phyloP scores from a whole-genome alignment of 2,329 filamentous ascomycete genomes.

The Colletotrichum falcatum region DNA sequence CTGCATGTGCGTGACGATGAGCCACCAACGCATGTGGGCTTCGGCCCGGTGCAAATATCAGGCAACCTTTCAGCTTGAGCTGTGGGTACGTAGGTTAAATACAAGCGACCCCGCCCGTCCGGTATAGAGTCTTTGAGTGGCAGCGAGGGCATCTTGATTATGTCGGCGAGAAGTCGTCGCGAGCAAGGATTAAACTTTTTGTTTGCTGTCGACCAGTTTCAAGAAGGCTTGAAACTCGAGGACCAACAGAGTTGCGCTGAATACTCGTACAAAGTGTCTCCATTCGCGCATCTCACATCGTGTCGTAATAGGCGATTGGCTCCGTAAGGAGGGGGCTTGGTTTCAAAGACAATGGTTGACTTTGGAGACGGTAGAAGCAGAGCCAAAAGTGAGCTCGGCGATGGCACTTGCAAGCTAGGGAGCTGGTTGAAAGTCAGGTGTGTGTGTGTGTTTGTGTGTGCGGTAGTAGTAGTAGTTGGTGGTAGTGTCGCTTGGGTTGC shows the following conservation, averaged over 20 bases:
- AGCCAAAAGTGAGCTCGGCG: neutral
- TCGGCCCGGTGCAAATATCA: slow-evolving; percentile 21
- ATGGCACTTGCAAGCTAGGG: neutral
- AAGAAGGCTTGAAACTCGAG: slow-evolving; percentile 23
- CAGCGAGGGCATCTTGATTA: too few species aligned
- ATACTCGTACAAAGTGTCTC: slow-evolving; percentile 8
- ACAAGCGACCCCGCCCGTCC: slow-evolving; percentile 30
- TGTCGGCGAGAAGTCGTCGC: neutral
- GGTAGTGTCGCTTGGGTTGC: neutral
- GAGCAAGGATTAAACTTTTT: slow-evolving; percentile 19
- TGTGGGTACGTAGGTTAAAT: neutral
- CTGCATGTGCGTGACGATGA: slow-evolving; percentile 3
- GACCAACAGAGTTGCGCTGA: slow-evolving; percentile 17
- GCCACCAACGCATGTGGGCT: slow-evolving; percentile 17
- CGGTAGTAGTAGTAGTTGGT: too few species aligned
- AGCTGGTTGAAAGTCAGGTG: neutral
- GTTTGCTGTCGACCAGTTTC: slow-evolving; percentile 16
- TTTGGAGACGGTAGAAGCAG: neutral
- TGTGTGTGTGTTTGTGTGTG: neutral
- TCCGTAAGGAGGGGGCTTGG: neutral
- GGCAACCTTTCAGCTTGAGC: slow-evolving; percentile 17
- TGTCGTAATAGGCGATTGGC: slow-evolving; percentile 13
- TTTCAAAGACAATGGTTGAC: neutral
- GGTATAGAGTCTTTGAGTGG: slow-evolving; percentile 10
- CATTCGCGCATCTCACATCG: slow-evolving; percentile 27